Percentiles rank a stretch among this genome's conserved stretches.
phyloP scores from a whole-genome alignment of 169 alveolate species.

The Plasmodium sp. region DNA sequence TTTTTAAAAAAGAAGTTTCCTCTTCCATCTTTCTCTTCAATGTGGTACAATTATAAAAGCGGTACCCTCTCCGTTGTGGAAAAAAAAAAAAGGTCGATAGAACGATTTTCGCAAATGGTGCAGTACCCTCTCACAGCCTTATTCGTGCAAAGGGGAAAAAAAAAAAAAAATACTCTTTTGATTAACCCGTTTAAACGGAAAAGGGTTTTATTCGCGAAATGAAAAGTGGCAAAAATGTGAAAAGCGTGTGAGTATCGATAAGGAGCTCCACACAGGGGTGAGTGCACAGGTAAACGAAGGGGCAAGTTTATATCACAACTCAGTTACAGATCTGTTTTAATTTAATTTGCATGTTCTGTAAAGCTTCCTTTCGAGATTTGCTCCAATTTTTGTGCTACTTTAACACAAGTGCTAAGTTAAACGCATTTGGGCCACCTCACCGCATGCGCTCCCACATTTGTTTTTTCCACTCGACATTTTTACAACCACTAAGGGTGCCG shows the following conservation, averaged over 20 bases:
- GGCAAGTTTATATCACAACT: background rate
- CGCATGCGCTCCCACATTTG: background rate
- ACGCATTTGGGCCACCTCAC: background rate
- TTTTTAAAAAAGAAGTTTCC: background rate
- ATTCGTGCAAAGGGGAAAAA: background rate
- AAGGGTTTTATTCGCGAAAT: background rate
- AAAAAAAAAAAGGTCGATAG: background rate
- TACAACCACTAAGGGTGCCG: background rate
- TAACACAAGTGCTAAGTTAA: background rate
- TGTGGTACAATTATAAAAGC: background rate
- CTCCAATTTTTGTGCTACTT: background rate
- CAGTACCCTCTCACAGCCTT: background rate
- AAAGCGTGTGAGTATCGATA: background rate
- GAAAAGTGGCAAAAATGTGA: background rate
- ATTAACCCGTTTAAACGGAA: background rate
- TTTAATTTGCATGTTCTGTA: background rate
- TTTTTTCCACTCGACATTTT: background rate
- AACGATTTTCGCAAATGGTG: background rate
- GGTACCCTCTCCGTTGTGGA: background rate
- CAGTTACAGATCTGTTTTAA: background rate
- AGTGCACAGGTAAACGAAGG: background rate
- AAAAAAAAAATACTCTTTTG: background rate
- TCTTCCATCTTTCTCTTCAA: background rate
- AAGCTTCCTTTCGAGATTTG: background rate
- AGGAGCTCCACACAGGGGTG: background rate